Evolutionary conservation across 2,329 filamentous ascomycete genomes (phyloP).

Genomic region (Arthrobotrys sphaeroides): DNA sequence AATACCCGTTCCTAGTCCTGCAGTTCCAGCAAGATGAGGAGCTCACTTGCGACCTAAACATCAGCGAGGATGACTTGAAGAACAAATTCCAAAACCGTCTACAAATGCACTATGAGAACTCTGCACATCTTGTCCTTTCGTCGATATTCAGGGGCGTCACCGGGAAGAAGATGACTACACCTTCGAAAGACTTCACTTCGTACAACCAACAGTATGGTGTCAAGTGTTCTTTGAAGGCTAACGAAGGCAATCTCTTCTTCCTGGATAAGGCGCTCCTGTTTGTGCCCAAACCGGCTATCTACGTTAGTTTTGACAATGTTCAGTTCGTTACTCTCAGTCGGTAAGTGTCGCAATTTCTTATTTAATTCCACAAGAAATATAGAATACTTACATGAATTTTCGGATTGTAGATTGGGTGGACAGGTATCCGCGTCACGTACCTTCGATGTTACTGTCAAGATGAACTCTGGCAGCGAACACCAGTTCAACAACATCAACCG

Average conservation of each 20-base stretch:
- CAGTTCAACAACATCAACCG: conserved; percentile 99
- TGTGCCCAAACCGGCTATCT: conserved; percentile 96
- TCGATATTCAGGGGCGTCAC: conserved; percentile 95
- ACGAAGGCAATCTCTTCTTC: conserved; percentile 96
- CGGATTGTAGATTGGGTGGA: conserved; percentile 79
- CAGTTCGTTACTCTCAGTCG: conserved; percentile 90
- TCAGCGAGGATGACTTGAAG: conserved; percentile 87
- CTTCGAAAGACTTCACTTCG: conserved; percentile 91
- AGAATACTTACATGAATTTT: too few species aligned
- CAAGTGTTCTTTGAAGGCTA: conserved; percentile 99
- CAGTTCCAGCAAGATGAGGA: conserved; percentile 98
- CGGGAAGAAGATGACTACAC: conserved; percentile 92
- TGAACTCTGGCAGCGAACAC: conserved; percentile 83
- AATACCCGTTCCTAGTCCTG: conserved; percentile 99
- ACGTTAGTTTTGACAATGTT: conserved; percentile 94
- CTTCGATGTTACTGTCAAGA: conserved; percentile 92
- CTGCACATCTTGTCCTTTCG: conserved; percentile 89
- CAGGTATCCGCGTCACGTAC: conserved; percentile 93
- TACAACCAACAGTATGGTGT: conserved; percentile 94
- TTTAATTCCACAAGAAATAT: too few species aligned
- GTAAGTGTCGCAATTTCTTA: too few species aligned
- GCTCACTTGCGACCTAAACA: conserved; percentile 93
- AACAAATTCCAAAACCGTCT: conserved; percentile 90
- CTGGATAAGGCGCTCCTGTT: conserved; percentile 99
- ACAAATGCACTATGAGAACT: conserved; percentile 88